Base-by-base conservation (phyloP, 1,139 yeast species). In the Taphrina deformans region DNA sequence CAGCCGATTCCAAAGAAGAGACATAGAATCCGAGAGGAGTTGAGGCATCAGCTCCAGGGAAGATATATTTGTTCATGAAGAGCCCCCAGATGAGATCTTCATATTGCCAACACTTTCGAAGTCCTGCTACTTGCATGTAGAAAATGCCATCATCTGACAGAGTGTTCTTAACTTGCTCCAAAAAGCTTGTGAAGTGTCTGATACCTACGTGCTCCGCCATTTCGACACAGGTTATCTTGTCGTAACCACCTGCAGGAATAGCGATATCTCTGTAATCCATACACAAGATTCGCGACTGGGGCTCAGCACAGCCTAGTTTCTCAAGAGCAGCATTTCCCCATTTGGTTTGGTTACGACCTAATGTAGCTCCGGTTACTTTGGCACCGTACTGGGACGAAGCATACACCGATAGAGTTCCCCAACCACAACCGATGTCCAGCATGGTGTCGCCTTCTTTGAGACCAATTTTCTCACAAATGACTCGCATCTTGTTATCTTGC, bases 171-270 rank as follows among this genome's bases (percentile, higher is more conserved):
- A 89, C 93, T 78, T 90, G 97, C 70, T 80, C 79, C 76, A 90
- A 80, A 79, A 90, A 90, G 44, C 88, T 74, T 61, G 84, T 78
- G 71, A 90, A 88, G 75, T 91, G 87, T 78, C 96, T 86, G 72
- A 90, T 87, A 75, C 97, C 97, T 75, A 90, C 97, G 76, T 90
- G 97, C 81, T 90, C 97, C 48, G 96, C 92, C 97, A 90, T 90
- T 80, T 90, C 97, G 76, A 90, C 82, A 79, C 96, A 88, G 62
- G 96, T 87, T 74, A 90, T 90, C 77, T 90, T 89, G 79, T 90
- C 86, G 78, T 90, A 90, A 76, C 84, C 82, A 67, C 89, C 90
- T 72, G 77, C 79, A 41, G 95, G 88, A 67, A 83, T 80, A 66
- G 97, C 97, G 60, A 96, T 83, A 75, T 90, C 97, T 78, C 97